A percentile compares a stretch with the other conserved stretches of the same genome.
Conservation (phyloP, 2,329 filamentous ascomycete species). For the Lecanicillium sp. region DNA sequence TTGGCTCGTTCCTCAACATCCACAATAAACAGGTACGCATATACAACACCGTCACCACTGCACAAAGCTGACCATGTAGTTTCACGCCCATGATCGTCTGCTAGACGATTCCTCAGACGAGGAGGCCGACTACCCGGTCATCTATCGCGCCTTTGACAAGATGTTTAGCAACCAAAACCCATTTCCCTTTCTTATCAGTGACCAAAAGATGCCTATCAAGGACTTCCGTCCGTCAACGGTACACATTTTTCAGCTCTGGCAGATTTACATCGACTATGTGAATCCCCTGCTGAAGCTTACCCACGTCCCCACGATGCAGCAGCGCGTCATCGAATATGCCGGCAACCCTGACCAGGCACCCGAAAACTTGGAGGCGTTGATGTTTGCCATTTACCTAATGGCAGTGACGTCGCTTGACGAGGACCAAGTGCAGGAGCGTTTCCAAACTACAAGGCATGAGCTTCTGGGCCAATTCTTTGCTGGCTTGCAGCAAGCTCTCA, state of each 20-base stretch:
- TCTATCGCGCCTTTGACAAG: slow-evolving; percentile 53
- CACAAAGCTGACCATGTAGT: slow-evolving; percentile 29
- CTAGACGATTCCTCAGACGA: slow-evolving; percentile 52
- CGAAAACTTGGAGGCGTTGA: slow-evolving; percentile 56
- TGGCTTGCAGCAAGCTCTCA: slow-evolving; percentile 57
- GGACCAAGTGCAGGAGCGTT: slow-evolving; percentile 46
- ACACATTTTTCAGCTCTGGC: slow-evolving; percentile 61
- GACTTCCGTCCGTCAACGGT: slow-evolving; percentile 48
- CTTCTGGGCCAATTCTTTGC: slow-evolving; percentile 49
- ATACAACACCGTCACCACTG: no score
- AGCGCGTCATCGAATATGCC: slow-evolving; percentile 57
- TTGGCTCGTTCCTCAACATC: slow-evolving; percentile 25
- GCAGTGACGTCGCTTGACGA: slow-evolving; percentile 54
- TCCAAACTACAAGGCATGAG: slow-evolving; percentile 46
- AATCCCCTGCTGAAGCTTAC: slow-evolving; percentile 64
- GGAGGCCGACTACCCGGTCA: slow-evolving; percentile 45
- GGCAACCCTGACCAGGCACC: slow-evolving; percentile 48
- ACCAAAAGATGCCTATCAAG: slow-evolving; percentile 36
- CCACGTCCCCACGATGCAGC: slow-evolving; percentile 59
- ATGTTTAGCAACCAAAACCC: slow-evolving; percentile 52
- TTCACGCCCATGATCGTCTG: slow-evolving; percentile 42
- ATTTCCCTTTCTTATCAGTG: slow-evolving; percentile 52
- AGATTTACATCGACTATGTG: slow-evolving; percentile 63
- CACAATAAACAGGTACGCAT: slow-evolving; percentile 4
- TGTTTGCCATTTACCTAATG: slow-evolving; percentile 60